Evolutionary conservation across 2,329 filamentous ascomycete genomes (phyloP), one percentile per base, ranked within the genome.

Genomic region (Graphilbum ipis-grandicollis): DNA sequence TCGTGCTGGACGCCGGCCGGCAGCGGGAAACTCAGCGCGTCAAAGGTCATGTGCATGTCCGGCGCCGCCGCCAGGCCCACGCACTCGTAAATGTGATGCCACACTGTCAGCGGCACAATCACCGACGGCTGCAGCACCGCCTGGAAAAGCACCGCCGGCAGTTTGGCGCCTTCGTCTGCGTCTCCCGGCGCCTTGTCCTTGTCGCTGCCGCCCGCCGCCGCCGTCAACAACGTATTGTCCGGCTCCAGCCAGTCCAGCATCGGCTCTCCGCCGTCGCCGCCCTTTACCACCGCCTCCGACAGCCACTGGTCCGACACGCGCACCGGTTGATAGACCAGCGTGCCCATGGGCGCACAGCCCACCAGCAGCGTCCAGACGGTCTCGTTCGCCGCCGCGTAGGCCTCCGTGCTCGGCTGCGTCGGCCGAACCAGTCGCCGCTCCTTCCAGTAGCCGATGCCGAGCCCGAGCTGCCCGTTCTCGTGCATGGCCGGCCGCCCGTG

Each of bases 401-500:
- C 21, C 15, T 19, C 15, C 15, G 37, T 40, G 15, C 9, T 6
- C 4, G 38, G 52, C 33, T 46, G 53, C 2, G 48, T 50, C 6
- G 54, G 52, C 3, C 51, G 55, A 14, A 71, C 52, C 33, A 67
- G 60, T 33, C 69, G 63, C 38, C 63, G 59, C 46, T 77, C 66
- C 52, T 72, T 76, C 82, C 82, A 90, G 52, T 88, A 92, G 44
- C 84, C 77, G 29, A 90, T 48, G 34, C 69, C 72, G 39, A 88
- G 57, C 1, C 83, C 83, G 19, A 88, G 59, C 35, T 66, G 68
- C 18, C 67, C 66, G 35, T 72, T 63, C 13, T 67, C 66, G 54
- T 90, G 79, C 68, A 88, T 79, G 22, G 66, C 58, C 0, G 82
- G 81, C 22, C 65, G 65, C 2, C 82, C 82, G 50, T 79, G 78